Base-by-base conservation (phyloP, 1,284 basidiomycete genomes). In the Austroboletus niveus region DNA sequence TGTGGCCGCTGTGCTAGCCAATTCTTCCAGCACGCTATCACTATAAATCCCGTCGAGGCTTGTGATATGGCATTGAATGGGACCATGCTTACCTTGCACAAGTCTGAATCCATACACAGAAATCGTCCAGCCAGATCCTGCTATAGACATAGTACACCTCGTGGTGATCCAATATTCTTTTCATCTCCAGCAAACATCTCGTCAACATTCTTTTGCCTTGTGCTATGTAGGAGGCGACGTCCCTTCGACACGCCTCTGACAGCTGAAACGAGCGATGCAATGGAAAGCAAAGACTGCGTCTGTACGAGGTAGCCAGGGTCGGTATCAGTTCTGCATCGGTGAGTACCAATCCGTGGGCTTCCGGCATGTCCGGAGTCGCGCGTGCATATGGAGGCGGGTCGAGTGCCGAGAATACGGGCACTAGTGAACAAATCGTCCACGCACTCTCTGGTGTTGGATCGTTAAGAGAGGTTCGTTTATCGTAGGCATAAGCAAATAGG, bases 131-230 rank as follows among this genome's bases (percentile, higher is more conserved):
- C 89, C 89, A 92, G 41, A 91, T 78, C 63, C 89, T 89, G 67
- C 81, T 85, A 67, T 90, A 92, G 24, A 90, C 75, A 65, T 89
- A 90, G 69, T 91, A 92, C 11, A 87, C 84, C 56, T 89, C 89
- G 59, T 90, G 87, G 60, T 80, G 82, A 61, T 90, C 88, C 53
- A 92, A 68, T 46, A 89, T 80, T 44, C 75, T 66, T 68, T 86
- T 89, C 70, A 83, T 75, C 63, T 81, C 82, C 41, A 92, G 70
- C 41, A 92, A 73, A 59, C 77, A 83, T 57, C 84, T 80, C 44
- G 81, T 67, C 32, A 87, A 72, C 22, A 70, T 72, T 32, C 85
- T 78, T 66, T 77, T 83, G 4, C 89, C 89, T 52, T 71, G 75
- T 9, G 67, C 60, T 39, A 91, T 73, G 42, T 84, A 61, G n/a